Evolutionary conservation across 2,329 filamentous ascomycete species (phyloP), one percentile per base, ranked within the genome.

Genomic region (Colletotrichum simmondsii): DNA sequence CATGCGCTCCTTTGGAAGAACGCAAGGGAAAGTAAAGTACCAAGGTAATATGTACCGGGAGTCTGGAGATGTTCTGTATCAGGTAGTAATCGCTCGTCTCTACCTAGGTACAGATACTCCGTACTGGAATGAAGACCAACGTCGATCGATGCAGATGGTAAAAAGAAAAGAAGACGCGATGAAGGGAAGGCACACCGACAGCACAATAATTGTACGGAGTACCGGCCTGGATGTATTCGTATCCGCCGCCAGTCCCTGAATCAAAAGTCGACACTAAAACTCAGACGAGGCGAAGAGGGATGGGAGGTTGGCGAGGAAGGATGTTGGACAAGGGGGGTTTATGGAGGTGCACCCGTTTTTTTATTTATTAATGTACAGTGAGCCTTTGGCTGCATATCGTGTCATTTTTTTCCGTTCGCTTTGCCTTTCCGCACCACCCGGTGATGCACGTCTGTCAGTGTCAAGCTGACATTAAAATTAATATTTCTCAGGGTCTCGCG

Each of bases 1-100:
- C 69, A 37, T 56, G 70, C 65, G 32, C 42, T 53, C 28, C 42
- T 22, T 49, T 49, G 60, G 37, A 72, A 69, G 49, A 72, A 69
- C 70, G 65, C 59, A 64, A 72, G 66, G 70, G 63, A 35, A 35
- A 35, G 32, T 1, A 35, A 35, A 11, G 11, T 5, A 35, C 0
- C 0, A 35, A 35, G 32, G 32, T 12, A 35, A 35, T 35, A 35
- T 12, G 32, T 35, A 35, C 32, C 32, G 32, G 12, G 0, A 35
- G 32, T 35, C 42, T 30, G 35, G 30, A 42, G 35, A 49, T 46
- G 57, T 6, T 12, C 26, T 53, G 46, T 24, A 10, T 35, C 8
- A 28, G 22, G 32, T 30, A 24, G 14, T 0, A 42, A 42, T 42
- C 14, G 37, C 19, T 42, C 0, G 14, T 19, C 16, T 16, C 5